These are phyloP conservation scores for Tylopilus sp. DNA, from an alignment of 1,284 basidiomycete genomes.

Conservation along the genomic window DNA sequence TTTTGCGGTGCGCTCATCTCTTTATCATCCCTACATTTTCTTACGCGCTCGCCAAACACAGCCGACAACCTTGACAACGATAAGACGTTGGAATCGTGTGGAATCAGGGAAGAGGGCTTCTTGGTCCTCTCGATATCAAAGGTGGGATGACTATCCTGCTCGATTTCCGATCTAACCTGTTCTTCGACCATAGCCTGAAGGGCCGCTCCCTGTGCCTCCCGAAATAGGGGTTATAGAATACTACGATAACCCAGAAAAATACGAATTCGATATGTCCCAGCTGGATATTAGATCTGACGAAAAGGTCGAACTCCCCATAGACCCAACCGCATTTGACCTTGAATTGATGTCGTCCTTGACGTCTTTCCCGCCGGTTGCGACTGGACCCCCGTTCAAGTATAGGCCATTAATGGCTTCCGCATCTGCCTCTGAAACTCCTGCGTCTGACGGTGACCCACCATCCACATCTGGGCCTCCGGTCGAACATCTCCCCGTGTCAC, in stretches of 20 bases:
- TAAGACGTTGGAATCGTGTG: constrained; percentile 5
- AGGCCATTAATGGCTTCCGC: neutral
- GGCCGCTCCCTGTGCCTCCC: neutral
- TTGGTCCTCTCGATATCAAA: constrained; percentile 1
- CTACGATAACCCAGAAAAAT: neutral
- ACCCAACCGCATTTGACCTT: neutral
- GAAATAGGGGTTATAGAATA: neutral
- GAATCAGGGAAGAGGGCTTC: neutral
- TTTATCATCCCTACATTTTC: neutral
- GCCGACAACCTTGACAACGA: neutral
- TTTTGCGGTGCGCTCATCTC: neutral
- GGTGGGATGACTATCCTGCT: neutral
- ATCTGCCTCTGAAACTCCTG: neutral
- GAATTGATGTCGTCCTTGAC: neutral
- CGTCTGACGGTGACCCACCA: neutral
- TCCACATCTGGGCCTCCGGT: neutral
- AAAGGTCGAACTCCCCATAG: too few relatives aligned
- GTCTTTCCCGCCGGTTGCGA: neutral
- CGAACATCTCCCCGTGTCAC: neutral
- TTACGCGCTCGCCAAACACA: neutral
- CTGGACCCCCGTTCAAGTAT: neutral
- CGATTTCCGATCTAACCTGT: neutral
- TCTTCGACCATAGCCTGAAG: neutral
- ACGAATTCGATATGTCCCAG: neutral
- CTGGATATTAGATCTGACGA: neutral